A percentile compares a stretch with the other conserved stretches of the same genome.
Conservation (phyloP, 495 filamentous ascomycete species). For the Cairneyella variabilis region DNA sequence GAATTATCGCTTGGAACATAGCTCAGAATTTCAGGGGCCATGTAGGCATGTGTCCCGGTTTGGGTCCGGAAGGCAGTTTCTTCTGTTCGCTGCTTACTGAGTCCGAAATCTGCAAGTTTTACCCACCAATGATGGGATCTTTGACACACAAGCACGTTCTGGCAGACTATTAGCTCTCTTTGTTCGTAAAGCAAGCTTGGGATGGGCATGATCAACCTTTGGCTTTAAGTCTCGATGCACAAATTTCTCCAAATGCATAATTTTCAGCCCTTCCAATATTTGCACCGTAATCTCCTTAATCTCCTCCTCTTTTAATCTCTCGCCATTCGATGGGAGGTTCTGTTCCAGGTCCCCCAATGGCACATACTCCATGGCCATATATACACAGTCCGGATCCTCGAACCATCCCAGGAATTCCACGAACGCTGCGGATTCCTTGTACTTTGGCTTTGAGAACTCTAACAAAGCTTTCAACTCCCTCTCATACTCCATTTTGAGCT, state of each 20-base stretch:
- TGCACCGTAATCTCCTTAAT: background rate
- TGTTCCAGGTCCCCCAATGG: constrained; percentile 14
- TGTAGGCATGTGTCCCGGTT: background rate
- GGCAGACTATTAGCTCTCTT: background rate
- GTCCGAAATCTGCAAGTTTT: constrained; percentile 4
- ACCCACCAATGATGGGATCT: background rate
- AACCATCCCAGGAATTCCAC: constrained; percentile 12
- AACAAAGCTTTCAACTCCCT: background rate
- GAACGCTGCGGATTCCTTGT: background rate
- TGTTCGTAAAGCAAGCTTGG: constrained; percentile 24
- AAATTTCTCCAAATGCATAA: constrained; percentile 1
- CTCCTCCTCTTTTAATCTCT: constrained; percentile 15
- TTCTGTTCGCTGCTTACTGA: background rate
- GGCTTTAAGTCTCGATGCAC: constrained; percentile 9
- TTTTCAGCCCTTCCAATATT: background rate
- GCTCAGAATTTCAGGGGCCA: background rate
- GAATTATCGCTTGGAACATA: background rate
- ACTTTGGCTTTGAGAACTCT: constrained; percentile 2
- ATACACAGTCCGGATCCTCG: constrained; percentile 10
- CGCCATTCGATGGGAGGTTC: background rate
- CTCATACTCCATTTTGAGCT: background rate
- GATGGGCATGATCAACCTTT: constrained; percentile 23
- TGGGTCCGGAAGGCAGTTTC: background rate
- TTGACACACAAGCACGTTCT: background rate
- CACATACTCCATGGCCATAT: constrained; percentile 31